phyloP scores from a whole-genome alignment of 2,329 filamentous ascomycete genomes.

The Ceratocystis ficicola region DNA sequence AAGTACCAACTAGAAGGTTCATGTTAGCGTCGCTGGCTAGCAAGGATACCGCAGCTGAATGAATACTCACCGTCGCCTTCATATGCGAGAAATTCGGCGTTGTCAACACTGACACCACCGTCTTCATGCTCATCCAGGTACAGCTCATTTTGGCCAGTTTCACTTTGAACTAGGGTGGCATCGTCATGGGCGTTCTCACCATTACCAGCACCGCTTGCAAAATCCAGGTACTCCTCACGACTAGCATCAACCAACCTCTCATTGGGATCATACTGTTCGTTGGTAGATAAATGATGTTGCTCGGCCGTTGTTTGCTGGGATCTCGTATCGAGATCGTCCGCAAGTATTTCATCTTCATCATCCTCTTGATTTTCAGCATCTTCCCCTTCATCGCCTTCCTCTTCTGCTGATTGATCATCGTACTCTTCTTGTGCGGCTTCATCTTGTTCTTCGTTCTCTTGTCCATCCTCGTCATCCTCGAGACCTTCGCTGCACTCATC shows the following conservation, averaged over 20 bases:
- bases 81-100: constrained; percentile 16
- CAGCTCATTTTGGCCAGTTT: constrained; percentile 21
- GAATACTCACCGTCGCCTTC: constrained; percentile 14
- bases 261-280: constrained; percentile 28
- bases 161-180: constrained; percentile 18
- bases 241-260: constrained; percentile 24
- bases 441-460: constrained; percentile 19
- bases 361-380: constrained; percentile 22
- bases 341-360: constrained; percentile 21
- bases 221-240: constrained; percentile 20
- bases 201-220: constrained; percentile 23
- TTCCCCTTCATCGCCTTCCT: constrained; percentile 21
- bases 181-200: constrained; percentile 25
- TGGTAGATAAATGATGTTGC: constrained; percentile 26
- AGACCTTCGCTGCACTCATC: constrained; percentile 24
- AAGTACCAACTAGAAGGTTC: constrained; percentile 7
- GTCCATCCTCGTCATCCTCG: constrained; percentile 23
- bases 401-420: constrained; percentile 22
- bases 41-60: neutral
- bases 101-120: constrained; percentile 18
- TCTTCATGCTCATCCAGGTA: constrained; percentile 22
- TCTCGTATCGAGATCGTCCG: constrained; percentile 20
- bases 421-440: constrained; percentile 22
- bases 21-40: constrained; percentile 4
- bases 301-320: constrained; percentile 23